Conservation (phyloP, 768 basidiomycete species). For the Amanita subjunquillea region DNA sequence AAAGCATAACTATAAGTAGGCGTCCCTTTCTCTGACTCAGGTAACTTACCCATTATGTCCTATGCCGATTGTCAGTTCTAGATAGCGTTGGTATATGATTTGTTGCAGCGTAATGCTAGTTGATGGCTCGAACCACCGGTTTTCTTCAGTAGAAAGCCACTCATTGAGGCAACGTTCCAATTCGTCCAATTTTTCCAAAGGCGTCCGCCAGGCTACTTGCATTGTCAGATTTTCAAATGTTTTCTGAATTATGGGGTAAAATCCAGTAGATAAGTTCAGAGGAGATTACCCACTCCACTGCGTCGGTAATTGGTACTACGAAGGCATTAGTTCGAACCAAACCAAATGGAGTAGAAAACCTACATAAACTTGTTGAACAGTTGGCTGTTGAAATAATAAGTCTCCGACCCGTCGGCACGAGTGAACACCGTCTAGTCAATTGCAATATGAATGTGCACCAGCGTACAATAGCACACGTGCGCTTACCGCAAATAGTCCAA, state of each 20-base stretch:
- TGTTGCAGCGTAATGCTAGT: slow-evolving; percentile 55
- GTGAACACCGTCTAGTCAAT: slow-evolving; percentile 49
- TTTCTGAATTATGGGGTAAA: slow-evolving; percentile 29
- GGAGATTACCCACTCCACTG: slow-evolving; percentile 38
- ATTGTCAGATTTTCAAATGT: slow-evolving; percentile 57
- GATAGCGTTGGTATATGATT: slow-evolving; percentile 54
- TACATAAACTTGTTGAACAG: slow-evolving; percentile 70
- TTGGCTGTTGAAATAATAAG: slow-evolving; percentile 76
- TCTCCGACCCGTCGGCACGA: slow-evolving; percentile 65
- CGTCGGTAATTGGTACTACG: slow-evolving; percentile 61
- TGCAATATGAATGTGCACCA: neutral
- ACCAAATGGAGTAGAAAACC: slow-evolving; percentile 11
- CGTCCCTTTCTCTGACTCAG: neutral
- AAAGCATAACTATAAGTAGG: neutral
- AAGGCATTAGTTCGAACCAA: neutral
- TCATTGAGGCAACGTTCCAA: slow-evolving; percentile 59
- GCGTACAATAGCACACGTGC: neutral
- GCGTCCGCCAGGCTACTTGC: slow-evolving; percentile 71
- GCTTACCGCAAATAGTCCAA: slow-evolving; percentile 65
- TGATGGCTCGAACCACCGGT: slow-evolving; percentile 66
- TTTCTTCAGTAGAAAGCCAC: slow-evolving; percentile 73
- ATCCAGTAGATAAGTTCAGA: slow-evolving; percentile 7
- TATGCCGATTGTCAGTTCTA: slow-evolving; percentile 63
- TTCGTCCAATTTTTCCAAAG: slow-evolving; percentile 58
- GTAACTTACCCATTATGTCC: slow-evolving; percentile 36